phyloP scores from a whole-genome alignment of 2,329 filamentous ascomycete genomes.

The Colletotrichum euphorbiae region DNA sequence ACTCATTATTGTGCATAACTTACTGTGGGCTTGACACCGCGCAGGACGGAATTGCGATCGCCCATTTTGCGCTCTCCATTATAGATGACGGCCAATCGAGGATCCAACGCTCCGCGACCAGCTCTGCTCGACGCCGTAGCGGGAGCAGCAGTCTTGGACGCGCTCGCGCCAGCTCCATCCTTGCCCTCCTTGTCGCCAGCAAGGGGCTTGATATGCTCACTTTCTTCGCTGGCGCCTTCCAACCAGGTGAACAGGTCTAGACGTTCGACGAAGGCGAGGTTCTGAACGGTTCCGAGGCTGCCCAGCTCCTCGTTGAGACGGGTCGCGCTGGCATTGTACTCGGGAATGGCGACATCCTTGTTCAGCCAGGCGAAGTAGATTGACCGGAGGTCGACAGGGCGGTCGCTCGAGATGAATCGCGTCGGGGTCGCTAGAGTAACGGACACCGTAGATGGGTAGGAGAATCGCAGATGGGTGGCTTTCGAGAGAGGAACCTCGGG shows the following conservation, averaged over 20 bases:
- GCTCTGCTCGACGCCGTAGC: slow-evolving; percentile 61
- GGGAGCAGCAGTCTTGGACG: slow-evolving; percentile 52
- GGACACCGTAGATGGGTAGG: slow-evolving; percentile 67
- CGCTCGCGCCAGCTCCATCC: slow-evolving; percentile 51
- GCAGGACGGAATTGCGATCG: slow-evolving; percentile 87
- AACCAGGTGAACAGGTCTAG: slow-evolving; percentile 94
- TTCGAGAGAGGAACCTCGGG: slow-evolving; percentile 74
- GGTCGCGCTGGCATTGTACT: slow-evolving; percentile 88
- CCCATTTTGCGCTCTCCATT: slow-evolving; percentile 91
- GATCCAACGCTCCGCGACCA: slow-evolving; percentile 78
- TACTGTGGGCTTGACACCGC: slow-evolving; percentile 90
- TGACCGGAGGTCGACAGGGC: slow-evolving; percentile 86
- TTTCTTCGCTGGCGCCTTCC: slow-evolving; percentile 88
- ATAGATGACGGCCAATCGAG: slow-evolving; percentile 87
- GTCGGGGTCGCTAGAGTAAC: slow-evolving; percentile 80
- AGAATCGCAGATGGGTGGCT: slow-evolving; percentile 85
- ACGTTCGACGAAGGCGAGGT: slow-evolving; percentile 90
- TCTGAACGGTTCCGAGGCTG: slow-evolving; percentile 78
- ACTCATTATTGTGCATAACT: slow-evolving; percentile 46
- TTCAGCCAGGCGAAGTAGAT: slow-evolving; percentile 98
- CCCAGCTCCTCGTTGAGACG: slow-evolving; percentile 84
- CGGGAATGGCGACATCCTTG: slow-evolving; percentile 87
- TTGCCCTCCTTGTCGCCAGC: slow-evolving; percentile 71
- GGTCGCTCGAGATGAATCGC: slow-evolving; percentile 84
- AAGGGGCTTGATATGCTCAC: slow-evolving; percentile 90